These are phyloP conservation scores for Neurospora tetraspora DNA, from an alignment of 495 filamentous ascomycete species.

Conservation along the genomic window DNA sequence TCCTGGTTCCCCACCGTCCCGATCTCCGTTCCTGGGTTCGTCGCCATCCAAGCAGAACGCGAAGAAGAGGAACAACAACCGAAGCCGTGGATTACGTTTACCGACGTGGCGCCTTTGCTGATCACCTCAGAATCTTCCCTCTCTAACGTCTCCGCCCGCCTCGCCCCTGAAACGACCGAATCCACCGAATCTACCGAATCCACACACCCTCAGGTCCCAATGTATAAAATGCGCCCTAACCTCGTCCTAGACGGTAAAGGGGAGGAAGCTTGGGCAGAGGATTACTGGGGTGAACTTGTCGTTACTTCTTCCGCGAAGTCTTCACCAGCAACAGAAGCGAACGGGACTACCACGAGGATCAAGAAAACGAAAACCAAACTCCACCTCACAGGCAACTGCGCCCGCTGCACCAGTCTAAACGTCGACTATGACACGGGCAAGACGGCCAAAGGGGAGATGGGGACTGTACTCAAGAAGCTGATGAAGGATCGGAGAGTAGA, in stretches of 20 bases:
- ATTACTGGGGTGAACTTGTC: slow-evolving; percentile 67
- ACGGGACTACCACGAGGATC: too few species aligned
- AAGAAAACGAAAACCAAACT: slow-evolving; percentile 39
- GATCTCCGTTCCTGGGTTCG: slow-evolving; percentile 18
- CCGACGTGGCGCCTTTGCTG: slow-evolving; percentile 70
- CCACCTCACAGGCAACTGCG: slow-evolving; percentile 66
- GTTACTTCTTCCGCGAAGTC: too few species aligned
- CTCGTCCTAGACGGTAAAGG: slow-evolving; percentile 58
- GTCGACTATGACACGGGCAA: slow-evolving; percentile 71
- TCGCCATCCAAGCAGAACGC: neutral
- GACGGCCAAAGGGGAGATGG: slow-evolving; percentile 52
- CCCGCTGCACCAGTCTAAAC: slow-evolving; percentile 70
- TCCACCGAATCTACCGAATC: too few species aligned
- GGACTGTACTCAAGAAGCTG: slow-evolving; percentile 62
- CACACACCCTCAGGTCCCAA: neutral
- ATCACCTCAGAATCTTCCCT: slow-evolving; percentile 64
- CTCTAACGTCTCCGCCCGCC: slow-evolving; percentile 49
- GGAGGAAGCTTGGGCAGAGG: slow-evolving; percentile 62
- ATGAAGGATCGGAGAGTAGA: slow-evolving; percentile 74
- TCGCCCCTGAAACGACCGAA: too few species aligned
- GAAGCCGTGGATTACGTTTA: slow-evolving; percentile 52
- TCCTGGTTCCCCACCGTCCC: neutral
- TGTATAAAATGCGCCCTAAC: slow-evolving; percentile 80
- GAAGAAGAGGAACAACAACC: neutral
- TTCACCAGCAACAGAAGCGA: too few species aligned